A percentile compares a stretch with the other conserved stretches of the same genome.
Conservation (phyloP, 306 rosid species). For the Ormosia emarginata region DNA sequence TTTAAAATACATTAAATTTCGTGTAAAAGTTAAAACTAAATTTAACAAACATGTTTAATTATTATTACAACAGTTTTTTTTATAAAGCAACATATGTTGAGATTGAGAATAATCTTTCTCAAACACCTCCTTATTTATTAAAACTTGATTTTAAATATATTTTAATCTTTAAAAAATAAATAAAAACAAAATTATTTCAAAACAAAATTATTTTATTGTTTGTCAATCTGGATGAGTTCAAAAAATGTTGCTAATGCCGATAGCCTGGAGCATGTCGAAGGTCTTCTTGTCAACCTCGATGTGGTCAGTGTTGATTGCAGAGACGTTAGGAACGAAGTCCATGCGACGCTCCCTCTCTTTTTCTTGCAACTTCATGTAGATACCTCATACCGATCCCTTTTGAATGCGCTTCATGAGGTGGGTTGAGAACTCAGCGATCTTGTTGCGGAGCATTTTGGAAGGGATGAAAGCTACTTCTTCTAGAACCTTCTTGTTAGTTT, state of each 20-base stretch:
- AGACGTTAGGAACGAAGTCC: constrained; percentile 63
- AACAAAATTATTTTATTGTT: too few species aligned
- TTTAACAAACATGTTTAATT: too few species aligned
- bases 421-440: constrained; percentile 64
- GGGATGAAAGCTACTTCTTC: constrained; percentile 61
- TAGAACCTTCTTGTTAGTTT: constrained; percentile 58
- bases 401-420: constrained; percentile 72
- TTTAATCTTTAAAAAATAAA: too few species aligned
- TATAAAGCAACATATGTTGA: too few species aligned
- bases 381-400: constrained; percentile 66
- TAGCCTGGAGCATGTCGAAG: constrained; percentile 48
- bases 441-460: constrained; percentile 60
- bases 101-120: too few species aligned
- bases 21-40: too few species aligned
- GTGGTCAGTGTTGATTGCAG: constrained; percentile 42
- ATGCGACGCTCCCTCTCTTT: constrained; percentile 66
- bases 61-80: too few species aligned
- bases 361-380: constrained; percentile 66
- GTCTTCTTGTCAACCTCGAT: constrained; percentile 65
- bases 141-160: too few species aligned
- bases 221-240: too few species aligned
- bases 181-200: too few species aligned
- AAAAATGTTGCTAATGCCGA: constrained; percentile 51
- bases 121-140: too few species aligned
- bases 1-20: too few species aligned